Percentiles rank a stretch among this genome's conserved stretches.
phyloP scores from a whole-genome alignment of 345 rosid genomes.

The Gossypioides kirkii region DNA sequence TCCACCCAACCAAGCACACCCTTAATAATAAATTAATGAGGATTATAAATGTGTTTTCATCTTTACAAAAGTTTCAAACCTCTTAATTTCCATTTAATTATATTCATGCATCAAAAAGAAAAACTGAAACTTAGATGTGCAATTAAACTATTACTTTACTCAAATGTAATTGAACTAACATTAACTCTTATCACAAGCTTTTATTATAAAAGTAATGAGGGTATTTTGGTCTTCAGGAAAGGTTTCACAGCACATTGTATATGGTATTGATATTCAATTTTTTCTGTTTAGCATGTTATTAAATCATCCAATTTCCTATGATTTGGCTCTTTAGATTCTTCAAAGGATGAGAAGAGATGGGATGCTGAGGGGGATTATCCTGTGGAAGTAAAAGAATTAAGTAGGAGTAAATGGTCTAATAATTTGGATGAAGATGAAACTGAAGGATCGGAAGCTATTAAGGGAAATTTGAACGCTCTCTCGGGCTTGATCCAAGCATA shows the following conservation, averaged over 20 bases:
- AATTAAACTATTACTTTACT: not conserved
- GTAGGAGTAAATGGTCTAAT: slow-evolving; percentile 86
- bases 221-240: not conserved
- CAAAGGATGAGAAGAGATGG: slow-evolving; percentile 30
- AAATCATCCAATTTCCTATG: not conserved
- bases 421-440: slow-evolving; percentile 56
- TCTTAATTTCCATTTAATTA: not conserved
- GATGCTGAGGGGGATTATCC: slow-evolving; percentile 35
- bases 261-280: not conserved
- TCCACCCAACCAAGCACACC: too few species aligned
- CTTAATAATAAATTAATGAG: not conserved
- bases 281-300: not conserved
- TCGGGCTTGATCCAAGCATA: slow-evolving; percentile 48
- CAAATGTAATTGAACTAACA: not conserved
- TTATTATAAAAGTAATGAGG: not conserved
- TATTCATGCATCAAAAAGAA: not conserved
- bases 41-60: not conserved
- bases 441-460: slow-evolving; percentile 29
- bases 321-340: slow-evolving; percentile 26
- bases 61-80: not conserved
- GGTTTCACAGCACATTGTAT: not conserved
- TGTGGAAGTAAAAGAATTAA: slow-evolving; percentile 52
- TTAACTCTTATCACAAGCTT: not conserved
- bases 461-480: slow-evolving; percentile 38
- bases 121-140: not conserved